These are phyloP conservation scores for Aspergillus calidoustus DNA, from an alignment of 2,329 filamentous ascomycete species.

Conservation along the genomic window DNA sequence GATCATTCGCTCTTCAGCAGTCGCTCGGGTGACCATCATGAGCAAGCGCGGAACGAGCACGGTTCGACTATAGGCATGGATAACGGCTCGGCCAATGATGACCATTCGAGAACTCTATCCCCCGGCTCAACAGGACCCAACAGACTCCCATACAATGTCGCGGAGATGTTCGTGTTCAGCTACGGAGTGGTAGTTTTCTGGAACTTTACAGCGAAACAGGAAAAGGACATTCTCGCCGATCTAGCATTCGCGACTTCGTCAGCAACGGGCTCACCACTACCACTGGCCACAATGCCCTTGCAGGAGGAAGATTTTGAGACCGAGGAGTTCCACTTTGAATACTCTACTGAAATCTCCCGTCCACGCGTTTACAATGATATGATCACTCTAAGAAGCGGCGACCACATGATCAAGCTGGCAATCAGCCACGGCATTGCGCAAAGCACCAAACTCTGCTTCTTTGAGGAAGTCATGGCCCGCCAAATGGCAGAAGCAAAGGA, in stretches of 20 bases:
- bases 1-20: slow-evolving; percentile 50
- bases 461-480: slow-evolving; percentile 92
- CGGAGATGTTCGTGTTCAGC: slow-evolving; percentile 95
- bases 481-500: slow-evolving; percentile 94
- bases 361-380: slow-evolving; percentile 98
- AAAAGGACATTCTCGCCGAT: slow-evolving; percentile 95
- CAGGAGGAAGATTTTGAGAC: slow-evolving; percentile 93
- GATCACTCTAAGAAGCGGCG: slow-evolving; percentile 91
- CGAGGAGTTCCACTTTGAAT: slow-evolving; percentile 98
- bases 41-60: slow-evolving; percentile 31
- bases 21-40: slow-evolving; percentile 29
- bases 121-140: slow-evolving; percentile 59
- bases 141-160: slow-evolving; percentile 70
- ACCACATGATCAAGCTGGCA: slow-evolving; percentile 98
- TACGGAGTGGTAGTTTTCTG: slow-evolving; percentile 98
- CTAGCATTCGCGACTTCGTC: slow-evolving; percentile 74
- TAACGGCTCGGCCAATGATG: slow-evolving; percentile 16
- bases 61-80: slow-evolving; percentile 15
- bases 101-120: slow-evolving; percentile 51
- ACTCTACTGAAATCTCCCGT: slow-evolving; percentile 81
- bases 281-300: slow-evolving; percentile 77
- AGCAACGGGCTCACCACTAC: slow-evolving; percentile 48
- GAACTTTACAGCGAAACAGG: slow-evolving; percentile 96
- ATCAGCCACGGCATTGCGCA: slow-evolving; percentile 98
- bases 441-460: slow-evolving; percentile 93